Evolutionary conservation across 164 flowering plant species (phyloP), one percentile per base, ranked within the genome.

Genomic region (Hamamelis virginiana): DNA sequence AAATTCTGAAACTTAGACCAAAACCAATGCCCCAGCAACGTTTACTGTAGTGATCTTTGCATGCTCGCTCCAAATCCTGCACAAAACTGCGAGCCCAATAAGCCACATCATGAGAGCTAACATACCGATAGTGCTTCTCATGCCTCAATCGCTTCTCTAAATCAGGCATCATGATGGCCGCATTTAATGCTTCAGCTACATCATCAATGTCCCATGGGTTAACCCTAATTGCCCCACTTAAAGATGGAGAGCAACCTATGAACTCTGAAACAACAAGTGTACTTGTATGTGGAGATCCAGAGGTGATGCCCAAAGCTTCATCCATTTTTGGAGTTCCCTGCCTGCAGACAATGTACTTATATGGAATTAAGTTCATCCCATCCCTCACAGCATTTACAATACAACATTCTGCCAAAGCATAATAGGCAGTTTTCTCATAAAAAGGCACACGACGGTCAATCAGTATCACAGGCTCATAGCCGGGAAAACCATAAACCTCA

Each of bases 141-240:
- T 84, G 88, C 59, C 84, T 65, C 73, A 82, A 33, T 60, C 77
- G 76, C 76, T 78, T 84, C 71, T 84, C 86, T 8, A 46, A 6
- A 57, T 75, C 80, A 59, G 69, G 69, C 81, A 82, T 80, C 4
- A 70, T 64, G 62, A 84, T 64, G 22, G 88, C 88, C 66, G 44
- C 4, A 15, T 72, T 65, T 8, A 84, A 57, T 22, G 84, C 88
- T 23, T 84, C 83, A 9, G 84, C 76, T 12, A 80, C 84, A 22
- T 78, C 84, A 26, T 74, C 84, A 63, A 80, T 56, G 43, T 82
- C 77, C 88, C 88, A 84, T 9, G 88, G 88, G 45, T 84, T 84
- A 19, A 84, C 86, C 66, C 88, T 71, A 19, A 84, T 75, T 11
- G 87, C 87, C 4, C 87, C 87, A 72, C 87, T 84, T 15, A 84